Percentiles rank a stretch among this genome's conserved stretches.
Conservation (phyloP, 176 grass and related monocot species). For the Hyparrhenia diplandra region DNA sequence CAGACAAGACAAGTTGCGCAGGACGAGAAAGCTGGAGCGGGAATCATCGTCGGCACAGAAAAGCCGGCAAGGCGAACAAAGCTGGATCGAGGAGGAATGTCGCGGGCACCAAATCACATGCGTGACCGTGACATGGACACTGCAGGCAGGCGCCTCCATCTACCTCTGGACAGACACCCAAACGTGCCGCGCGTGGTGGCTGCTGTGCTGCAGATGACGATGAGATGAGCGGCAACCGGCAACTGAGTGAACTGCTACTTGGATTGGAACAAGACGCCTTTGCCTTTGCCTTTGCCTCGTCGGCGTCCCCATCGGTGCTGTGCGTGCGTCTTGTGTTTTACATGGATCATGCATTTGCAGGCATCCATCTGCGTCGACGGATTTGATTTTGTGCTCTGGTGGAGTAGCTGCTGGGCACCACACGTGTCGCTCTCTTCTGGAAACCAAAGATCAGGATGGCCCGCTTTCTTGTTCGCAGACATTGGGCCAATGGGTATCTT, state of each 20-base stretch:
- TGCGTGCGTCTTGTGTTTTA: too few relatives aligned
- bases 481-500: background rate
- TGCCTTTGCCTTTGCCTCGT: too few relatives aligned
- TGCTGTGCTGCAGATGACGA: too few relatives aligned
- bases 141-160: too few relatives aligned
- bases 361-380: too few relatives aligned
- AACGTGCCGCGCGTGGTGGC: constrained; percentile 18
- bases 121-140: background rate
- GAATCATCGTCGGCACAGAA: background rate
- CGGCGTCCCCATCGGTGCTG: too few relatives aligned
- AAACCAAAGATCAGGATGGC: background rate
- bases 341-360: too few relatives aligned
- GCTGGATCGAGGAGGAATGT: background rate
- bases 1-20: background rate
- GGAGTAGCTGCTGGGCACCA: too few relatives aligned
- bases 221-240: too few relatives aligned
- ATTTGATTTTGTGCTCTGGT: too few relatives aligned
- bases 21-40: background rate
- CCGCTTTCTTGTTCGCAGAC: background rate
- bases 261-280: too few relatives aligned
- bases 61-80: constrained; percentile 16
- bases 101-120: constrained; percentile 6
- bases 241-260: too few relatives aligned
- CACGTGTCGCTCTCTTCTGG: background rate
- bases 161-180: background rate